These are phyloP conservation scores for Pinus albicaulis DNA, from an alignment of 75 land plant species.

Conservation along the genomic window DNA sequence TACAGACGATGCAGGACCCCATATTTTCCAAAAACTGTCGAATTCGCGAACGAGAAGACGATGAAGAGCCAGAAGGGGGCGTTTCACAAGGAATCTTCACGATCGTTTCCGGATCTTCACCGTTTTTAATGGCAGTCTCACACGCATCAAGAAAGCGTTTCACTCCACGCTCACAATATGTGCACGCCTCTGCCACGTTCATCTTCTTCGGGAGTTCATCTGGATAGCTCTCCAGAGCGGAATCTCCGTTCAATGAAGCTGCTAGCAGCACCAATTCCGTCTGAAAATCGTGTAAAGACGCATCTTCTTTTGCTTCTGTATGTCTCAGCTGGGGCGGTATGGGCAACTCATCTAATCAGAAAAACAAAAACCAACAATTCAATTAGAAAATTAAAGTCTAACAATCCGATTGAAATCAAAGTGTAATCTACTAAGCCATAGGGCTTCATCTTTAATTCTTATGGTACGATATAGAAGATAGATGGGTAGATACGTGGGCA, in stretches of 20 bases:
- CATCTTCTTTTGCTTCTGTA: slow-evolving; percentile 45
- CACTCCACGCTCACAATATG: slow-evolving; percentile 55
- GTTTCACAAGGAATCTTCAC: too few relatives aligned
- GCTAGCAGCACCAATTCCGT: slow-evolving; percentile 81
- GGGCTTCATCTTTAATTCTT: too few relatives aligned
- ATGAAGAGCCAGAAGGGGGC: too few relatives aligned
- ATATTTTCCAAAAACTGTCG: too few relatives aligned
- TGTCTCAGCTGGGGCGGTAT: slow-evolving; percentile 44
- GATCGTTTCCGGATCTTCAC: slow-evolving; percentile 17
- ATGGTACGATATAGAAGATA: not conserved
- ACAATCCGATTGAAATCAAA: too few relatives aligned
- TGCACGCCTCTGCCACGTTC: slow-evolving; percentile 58
- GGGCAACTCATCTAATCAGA: slow-evolving; percentile 42
- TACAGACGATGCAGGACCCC: too few relatives aligned
- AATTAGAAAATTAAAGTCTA: too few relatives aligned
- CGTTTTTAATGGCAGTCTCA: slow-evolving; percentile 44
- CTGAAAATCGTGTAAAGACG: slow-evolving; percentile 72
- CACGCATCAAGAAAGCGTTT: slow-evolving; percentile 62
- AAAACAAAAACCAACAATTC: too few relatives aligned
- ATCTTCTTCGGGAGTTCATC: slow-evolving; percentile 40
- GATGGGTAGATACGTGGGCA: not conserved
- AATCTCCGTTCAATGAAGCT: slow-evolving; percentile 62
- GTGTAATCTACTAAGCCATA: too few relatives aligned
- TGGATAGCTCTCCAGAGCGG: slow-evolving; percentile 31
- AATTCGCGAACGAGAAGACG: too few relatives aligned